Percentiles rank a stretch among this genome's conserved stretches.
These are phyloP conservation scores for Maudiozyma saulgeensis DNA, from an alignment of 805 yeast species.

Conservation along the genomic window DNA sequence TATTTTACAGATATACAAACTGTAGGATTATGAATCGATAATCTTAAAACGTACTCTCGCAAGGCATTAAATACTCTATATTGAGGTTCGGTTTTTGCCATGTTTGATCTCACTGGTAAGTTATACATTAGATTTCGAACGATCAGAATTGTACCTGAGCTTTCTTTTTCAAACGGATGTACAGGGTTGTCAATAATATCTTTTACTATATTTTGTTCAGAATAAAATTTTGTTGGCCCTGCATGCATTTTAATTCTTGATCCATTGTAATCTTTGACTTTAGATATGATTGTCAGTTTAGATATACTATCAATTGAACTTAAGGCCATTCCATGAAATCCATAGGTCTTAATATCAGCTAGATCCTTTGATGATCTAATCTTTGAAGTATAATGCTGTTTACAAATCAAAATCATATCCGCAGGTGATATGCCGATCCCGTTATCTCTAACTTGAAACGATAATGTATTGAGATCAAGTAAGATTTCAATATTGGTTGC, in stretches of 20 bases:
- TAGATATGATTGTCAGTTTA: conserved; percentile 40
- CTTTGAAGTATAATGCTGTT: conserved; percentile 49
- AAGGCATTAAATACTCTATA: conserved; percentile 7
- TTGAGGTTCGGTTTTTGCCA: conserved; percentile 8
- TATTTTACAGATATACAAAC: conserved; percentile 3
- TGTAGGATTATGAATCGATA: conserved; percentile 13
- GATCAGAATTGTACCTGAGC: conserved; percentile 15
- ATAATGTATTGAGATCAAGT: conserved; percentile 29
- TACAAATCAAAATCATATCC: conserved; percentile 41
- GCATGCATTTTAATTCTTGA: conserved; percentile 21
- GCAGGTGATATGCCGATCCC: conserved; percentile 56
- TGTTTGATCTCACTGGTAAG: conserved; percentile 20
- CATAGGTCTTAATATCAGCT: conserved; percentile 36
- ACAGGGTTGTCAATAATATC: neutral
- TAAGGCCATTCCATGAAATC: conserved; percentile 70
- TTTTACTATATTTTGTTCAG: neutral
- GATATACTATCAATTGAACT: conserved; percentile 43
- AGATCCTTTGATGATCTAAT: conserved; percentile 32
- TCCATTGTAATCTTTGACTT: conserved; percentile 23
- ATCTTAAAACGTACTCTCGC: conserved; percentile 14
- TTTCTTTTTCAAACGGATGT: neutral
- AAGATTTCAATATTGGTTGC: conserved; percentile 34
- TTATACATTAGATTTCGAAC: conserved; percentile 18
- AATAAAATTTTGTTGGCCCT: conserved; percentile 4
- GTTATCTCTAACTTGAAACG: conserved; percentile 47